Conservation (phyloP, 2,329 filamentous ascomycete genomes). For the Neurospora crassa region DNA sequence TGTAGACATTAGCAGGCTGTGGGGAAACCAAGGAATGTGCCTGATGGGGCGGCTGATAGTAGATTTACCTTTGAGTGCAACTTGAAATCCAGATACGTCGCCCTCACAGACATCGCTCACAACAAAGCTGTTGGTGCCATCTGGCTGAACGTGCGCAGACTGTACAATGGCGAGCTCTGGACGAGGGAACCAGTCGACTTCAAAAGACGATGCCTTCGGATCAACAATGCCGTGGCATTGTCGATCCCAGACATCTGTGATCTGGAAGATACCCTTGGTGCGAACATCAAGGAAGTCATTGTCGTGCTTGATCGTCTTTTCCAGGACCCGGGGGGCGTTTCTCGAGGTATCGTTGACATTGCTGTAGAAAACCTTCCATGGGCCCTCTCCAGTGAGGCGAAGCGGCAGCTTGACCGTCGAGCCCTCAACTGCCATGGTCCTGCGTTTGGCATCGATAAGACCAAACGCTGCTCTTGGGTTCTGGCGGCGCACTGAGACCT, state of each 20-base stretch:
- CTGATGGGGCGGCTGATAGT: neutral
- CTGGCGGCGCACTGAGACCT: slow-evolving; percentile 80
- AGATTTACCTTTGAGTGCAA: slow-evolving; percentile 62
- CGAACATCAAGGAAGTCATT: slow-evolving; percentile 64
- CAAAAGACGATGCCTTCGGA: slow-evolving; percentile 60
- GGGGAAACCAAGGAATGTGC: neutral
- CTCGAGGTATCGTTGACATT: slow-evolving; percentile 47
- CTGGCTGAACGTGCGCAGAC: slow-evolving; percentile 49
- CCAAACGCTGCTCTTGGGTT: slow-evolving; percentile 82
- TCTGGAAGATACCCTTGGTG: slow-evolving; percentile 66
- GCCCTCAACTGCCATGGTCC: slow-evolving; percentile 66
- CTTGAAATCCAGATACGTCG: slow-evolving; percentile 80
- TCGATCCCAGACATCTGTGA: slow-evolving; percentile 66
- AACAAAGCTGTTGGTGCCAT: slow-evolving; percentile 40
- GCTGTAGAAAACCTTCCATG: slow-evolving; percentile 72
- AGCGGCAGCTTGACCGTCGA: slow-evolving; percentile 67
- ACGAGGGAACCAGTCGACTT: slow-evolving; percentile 76
- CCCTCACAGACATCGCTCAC: slow-evolving; percentile 89
- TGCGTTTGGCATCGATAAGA: slow-evolving; percentile 69
- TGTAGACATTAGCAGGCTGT: neutral
- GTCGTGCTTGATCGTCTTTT: slow-evolving; percentile 38
- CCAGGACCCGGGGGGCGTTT: slow-evolving; percentile 28
- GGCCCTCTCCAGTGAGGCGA: slow-evolving; percentile 73
- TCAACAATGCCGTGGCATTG: slow-evolving; percentile 79
- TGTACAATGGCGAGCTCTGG: slow-evolving; percentile 61